Evolutionary conservation across 1,139 yeast genomes (phyloP), one percentile per base, ranked within the genome.

Genomic region (Magnusiomyces suaveolens): DNA sequence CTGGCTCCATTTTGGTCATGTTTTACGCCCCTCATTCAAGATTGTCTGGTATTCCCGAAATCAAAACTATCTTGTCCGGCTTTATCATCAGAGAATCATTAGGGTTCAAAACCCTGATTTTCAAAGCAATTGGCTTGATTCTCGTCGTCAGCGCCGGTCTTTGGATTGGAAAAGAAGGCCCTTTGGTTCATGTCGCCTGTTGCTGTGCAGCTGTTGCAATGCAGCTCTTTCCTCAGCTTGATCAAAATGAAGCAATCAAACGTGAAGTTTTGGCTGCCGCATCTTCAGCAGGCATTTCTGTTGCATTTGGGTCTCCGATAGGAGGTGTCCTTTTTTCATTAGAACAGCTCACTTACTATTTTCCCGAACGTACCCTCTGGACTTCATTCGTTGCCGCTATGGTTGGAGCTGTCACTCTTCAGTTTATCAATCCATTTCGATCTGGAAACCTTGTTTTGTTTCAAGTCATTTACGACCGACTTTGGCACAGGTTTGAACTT

Each of bases 81-180:
- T 63, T 64, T 51, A 63, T 64, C 43, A 65, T 63, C 26, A 63
- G 71, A 14, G 71, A 70, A 6, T 80, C 81, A 59, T 68, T 84
- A 52, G 78, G 82, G 1, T 57, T 73, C 10, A 64, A 65, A 23
- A 75, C 84, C 1, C 70, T 84, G 18, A 43, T 76, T 1, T 70
- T 73, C 58, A 84, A 84, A 62, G 71, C 76, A 1, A 52, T 73
- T 2, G 84, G 88, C 25, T 69, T 85, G 57, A 70, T 82, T 41
- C 70, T 84, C 51, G 83, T 83, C 43, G 85, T 87, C 16, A 82
- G 95, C 24, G 81, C 94, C 1, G 97, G 97, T 0, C 66, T 90
- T 1, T 87, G 96, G 86, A 76, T 88, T 4, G 97, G 97, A 12
- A 86, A 85, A 65, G 97, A 90, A 64, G 97, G 97, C 1, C 97